A percentile compares a stretch with the other conserved stretches of the same genome.
These are phyloP conservation scores for Salix dunnii DNA, from an alignment of 345 rosid genomes.

Conservation along the genomic window DNA sequence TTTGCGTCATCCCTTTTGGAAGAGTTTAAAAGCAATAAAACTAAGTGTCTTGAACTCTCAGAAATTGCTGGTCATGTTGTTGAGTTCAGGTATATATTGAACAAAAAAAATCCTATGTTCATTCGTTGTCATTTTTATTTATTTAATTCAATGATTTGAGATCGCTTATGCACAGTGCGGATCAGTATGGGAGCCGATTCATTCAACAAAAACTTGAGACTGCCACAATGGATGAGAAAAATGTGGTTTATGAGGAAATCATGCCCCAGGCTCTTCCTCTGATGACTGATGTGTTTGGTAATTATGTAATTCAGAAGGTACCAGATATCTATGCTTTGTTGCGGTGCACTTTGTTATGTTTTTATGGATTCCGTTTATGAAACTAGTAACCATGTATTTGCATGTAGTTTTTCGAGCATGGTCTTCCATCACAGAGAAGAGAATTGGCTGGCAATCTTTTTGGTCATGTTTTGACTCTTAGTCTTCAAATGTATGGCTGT, in stretches of 20 bases:
- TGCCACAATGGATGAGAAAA: slow-evolving; percentile 73
- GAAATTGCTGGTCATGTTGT: slow-evolving; percentile 71
- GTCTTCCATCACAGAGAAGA: slow-evolving; percentile 71
- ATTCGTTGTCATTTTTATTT: background rate
- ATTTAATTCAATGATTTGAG: slow-evolving; percentile 11
- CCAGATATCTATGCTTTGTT: background rate
- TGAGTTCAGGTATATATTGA: slow-evolving; percentile 57
- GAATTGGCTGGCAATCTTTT: slow-evolving; percentile 76
- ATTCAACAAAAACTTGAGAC: slow-evolving; percentile 97
- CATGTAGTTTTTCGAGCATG: slow-evolving; percentile 92
- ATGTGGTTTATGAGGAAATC: slow-evolving; percentile 83
- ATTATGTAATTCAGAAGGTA: slow-evolving; percentile 96
- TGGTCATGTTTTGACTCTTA: slow-evolving; percentile 75
- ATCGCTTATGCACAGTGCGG: slow-evolving; percentile 48
- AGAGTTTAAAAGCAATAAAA: slow-evolving; percentile 65
- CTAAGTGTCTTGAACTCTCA: slow-evolving; percentile 64
- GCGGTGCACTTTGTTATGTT: background rate
- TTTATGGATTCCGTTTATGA: background rate
- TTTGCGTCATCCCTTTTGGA: slow-evolving; percentile 56
- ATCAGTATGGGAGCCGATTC: slow-evolving; percentile 94
- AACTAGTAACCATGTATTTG: background rate
- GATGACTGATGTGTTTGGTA: slow-evolving; percentile 97
- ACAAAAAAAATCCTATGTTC: background rate
- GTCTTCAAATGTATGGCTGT: slow-evolving; percentile 98
- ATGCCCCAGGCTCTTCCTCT: slow-evolving; percentile 77